phyloP scores from a whole-genome alignment of 2,329 filamentous ascomycete genomes.

The Piedraia hortae region DNA sequence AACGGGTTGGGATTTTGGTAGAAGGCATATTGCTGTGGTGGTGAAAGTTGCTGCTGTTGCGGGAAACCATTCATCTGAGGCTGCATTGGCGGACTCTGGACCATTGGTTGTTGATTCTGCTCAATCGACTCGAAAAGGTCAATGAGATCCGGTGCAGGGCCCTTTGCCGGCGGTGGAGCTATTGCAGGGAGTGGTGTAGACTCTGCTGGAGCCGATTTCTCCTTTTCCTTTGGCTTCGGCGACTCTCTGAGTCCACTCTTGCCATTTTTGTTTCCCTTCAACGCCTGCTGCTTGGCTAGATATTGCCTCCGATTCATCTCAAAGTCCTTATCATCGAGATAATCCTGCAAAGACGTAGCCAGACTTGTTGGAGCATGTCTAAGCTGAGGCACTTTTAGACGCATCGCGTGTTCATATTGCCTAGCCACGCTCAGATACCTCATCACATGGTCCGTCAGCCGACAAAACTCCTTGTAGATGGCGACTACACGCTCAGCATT shows the following conservation, averaged over 20 bases:
- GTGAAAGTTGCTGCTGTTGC: conserved; percentile 6
- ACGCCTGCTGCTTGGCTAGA: conserved; percentile 58
- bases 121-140: conserved; percentile 92
- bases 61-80: conserved; percentile 7
- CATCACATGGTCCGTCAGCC: conserved; percentile 78
- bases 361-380: conserved; percentile 91
- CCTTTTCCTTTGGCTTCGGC: conserved; percentile 11
- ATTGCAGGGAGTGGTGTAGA: conserved; percentile 2
- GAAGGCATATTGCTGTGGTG: conserved; percentile 6
- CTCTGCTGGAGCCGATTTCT: conserved; percentile 10
- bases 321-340: conserved; percentile 82
- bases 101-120: conserved; percentile 45
- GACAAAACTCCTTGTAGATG: conserved; percentile 78
- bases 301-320: conserved; percentile 83
- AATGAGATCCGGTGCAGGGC: conserved; percentile 51
- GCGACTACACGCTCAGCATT: conserved; percentile 78
- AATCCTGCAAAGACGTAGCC: conserved; percentile 72
- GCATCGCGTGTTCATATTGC: conserved; percentile 72
- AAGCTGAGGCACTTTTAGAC: conserved; percentile 82
- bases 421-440: conserved; percentile 67
- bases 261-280: conserved; percentile 21
- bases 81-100: conserved; percentile 9
- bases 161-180: conserved; percentile 20
- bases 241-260: too few relatives aligned
- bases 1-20: too few relatives aligned